These are phyloP conservation scores for Cercospora sp. DNA, from an alignment of 2,329 filamentous ascomycete genomes.

Conservation along the genomic window DNA sequence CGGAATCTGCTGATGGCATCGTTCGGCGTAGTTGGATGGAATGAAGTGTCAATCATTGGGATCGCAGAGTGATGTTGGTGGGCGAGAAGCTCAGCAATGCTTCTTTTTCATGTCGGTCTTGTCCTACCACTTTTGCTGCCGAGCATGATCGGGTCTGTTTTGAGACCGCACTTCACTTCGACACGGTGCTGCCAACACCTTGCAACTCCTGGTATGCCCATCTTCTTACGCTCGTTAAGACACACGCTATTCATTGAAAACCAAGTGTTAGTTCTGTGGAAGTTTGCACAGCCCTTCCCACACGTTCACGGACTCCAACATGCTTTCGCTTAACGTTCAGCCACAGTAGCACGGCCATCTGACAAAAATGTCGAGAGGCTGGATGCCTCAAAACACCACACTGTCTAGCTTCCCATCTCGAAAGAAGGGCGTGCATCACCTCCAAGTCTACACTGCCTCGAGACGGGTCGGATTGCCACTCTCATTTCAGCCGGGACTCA, in stretches of 20 bases:
- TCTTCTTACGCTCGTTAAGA: background rate
- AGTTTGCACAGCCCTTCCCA: background rate
- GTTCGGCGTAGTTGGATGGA: background rate
- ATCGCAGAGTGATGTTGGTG: background rate
- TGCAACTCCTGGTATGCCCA: background rate
- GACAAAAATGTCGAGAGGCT: slow-evolving; percentile 15
- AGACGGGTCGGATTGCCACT: background rate
- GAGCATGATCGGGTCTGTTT: background rate
- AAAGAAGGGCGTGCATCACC: background rate
- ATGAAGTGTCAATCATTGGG: background rate
- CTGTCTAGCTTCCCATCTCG: background rate
- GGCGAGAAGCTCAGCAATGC: background rate
- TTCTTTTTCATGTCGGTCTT: background rate
- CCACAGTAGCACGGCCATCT: slow-evolving; percentile 17
- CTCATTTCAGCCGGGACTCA: background rate
- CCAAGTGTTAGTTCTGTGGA: background rate
- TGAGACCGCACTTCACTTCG: background rate
- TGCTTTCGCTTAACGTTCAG: slow-evolving; percentile 14
- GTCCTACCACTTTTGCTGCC: background rate
- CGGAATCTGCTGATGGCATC: background rate
- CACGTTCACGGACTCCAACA: background rate
- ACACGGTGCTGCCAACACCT: background rate
- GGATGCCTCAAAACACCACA: slow-evolving; percentile 9
- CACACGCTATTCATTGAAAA: background rate
- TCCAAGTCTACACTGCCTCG: background rate